These are phyloP conservation scores for Fagopyrum esculentum DNA, from an alignment of 148 eudicot genomes.

Conservation along the genomic window DNA sequence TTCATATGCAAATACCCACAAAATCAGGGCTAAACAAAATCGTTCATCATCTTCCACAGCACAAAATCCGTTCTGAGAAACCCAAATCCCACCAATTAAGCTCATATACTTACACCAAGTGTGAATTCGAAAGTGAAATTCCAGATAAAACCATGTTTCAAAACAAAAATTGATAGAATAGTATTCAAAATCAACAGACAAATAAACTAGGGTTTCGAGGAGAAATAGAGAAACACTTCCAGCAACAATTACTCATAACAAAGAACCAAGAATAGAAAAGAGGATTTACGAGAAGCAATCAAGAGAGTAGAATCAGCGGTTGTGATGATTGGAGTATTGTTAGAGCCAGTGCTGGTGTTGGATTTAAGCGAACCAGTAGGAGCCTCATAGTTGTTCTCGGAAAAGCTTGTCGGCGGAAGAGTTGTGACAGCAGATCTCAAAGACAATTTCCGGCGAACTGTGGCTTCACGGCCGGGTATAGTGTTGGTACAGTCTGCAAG, in stretches of 20 bases:
- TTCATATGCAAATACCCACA: neutral
- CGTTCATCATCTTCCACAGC: neutral
- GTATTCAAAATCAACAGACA: neutral
- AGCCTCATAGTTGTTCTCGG: neutral
- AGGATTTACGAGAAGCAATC: conserved; percentile 2
- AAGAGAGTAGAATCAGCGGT: conserved; percentile 4
- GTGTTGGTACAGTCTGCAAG: conserved; percentile 20
- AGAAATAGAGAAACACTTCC: neutral
- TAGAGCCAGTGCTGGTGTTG: conserved; percentile 12
- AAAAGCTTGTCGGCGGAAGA: neutral
- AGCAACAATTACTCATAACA: neutral
- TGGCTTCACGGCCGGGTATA: neutral
- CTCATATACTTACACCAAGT: neutral
- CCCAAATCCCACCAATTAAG: neutral
- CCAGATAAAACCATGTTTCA: neutral
- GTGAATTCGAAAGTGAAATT: neutral
- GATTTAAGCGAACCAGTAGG: conserved; percentile 1
- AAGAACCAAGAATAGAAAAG: neutral
- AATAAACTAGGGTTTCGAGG: conserved; percentile 1
- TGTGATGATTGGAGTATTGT: neutral
- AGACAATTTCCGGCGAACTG: conserved; percentile 11
- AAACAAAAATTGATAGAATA: neutral
- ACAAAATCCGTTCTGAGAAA: neutral
- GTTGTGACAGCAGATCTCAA: neutral
- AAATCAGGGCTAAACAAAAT: neutral